Conservation (phyloP, 805 yeast genomes). For the Saturnispora quitensis region DNA sequence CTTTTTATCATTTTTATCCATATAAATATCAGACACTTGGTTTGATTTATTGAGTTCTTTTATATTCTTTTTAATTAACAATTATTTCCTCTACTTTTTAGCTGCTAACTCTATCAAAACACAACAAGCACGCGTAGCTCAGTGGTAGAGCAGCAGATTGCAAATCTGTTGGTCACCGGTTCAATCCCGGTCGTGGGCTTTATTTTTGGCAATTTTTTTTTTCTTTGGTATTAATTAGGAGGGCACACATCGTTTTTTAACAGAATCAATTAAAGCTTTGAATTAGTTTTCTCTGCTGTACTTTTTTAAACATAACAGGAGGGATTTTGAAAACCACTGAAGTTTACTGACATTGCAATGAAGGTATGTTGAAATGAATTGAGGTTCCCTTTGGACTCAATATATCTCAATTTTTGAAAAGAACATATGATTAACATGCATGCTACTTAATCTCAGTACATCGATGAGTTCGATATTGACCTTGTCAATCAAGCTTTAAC, state of each 20-base stretch:
- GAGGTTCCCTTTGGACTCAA: background rate
- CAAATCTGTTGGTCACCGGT: constrained; percentile 98
- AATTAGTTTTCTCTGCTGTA: background rate
- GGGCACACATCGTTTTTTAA: background rate
- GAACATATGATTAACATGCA: background rate
- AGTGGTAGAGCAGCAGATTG: constrained; percentile 99
- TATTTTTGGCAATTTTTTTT: background rate
- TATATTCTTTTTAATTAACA: too few relatives aligned
- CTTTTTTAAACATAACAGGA: background rate
- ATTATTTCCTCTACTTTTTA: too few relatives aligned
- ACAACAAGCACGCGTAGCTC: constrained; percentile 49
- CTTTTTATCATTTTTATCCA: too few relatives aligned
- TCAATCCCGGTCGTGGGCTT: constrained; percentile 86
- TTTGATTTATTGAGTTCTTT: too few relatives aligned
- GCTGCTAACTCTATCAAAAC: too few relatives aligned
- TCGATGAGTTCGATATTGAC: constrained; percentile 91
- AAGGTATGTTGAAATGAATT: background rate
- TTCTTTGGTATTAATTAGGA: background rate
- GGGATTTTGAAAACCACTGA: background rate
- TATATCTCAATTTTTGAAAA: background rate
- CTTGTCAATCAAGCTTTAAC: constrained; percentile 77
- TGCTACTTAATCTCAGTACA: constrained; percentile 43
- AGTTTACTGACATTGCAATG: background rate
- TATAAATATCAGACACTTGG: too few relatives aligned
- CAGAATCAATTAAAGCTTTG: background rate